These are phyloP conservation scores for Combretum micranthum DNA, from an alignment of 345 rosid species.

Conservation along the genomic window DNA sequence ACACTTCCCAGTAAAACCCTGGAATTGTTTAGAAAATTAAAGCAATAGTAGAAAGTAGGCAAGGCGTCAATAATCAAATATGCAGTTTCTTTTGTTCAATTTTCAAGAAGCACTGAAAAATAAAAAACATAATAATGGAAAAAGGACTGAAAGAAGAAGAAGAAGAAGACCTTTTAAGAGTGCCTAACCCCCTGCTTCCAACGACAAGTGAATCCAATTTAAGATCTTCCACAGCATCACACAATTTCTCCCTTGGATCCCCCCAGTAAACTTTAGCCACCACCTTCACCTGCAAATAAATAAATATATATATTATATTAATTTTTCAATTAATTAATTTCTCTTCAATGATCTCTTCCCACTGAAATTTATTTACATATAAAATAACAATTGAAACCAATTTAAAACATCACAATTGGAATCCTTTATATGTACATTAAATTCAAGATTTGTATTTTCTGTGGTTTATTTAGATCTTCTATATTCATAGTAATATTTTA, in stretches of 20 bases:
- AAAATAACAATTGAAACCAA: too few relatives aligned
- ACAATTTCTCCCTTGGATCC: constrained; percentile 48
- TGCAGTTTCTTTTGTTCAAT: not conserved
- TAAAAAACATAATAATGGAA: not conserved
- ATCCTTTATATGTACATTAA: too few relatives aligned
- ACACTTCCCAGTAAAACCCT: constrained; percentile 81
- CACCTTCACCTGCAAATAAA: constrained; percentile 32
- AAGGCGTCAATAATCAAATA: not conserved
- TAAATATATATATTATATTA: too few relatives aligned
- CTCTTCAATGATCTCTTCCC: too few relatives aligned
- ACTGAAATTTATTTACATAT: too few relatives aligned
- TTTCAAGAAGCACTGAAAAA: too few relatives aligned
- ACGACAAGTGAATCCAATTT: constrained; percentile 39
- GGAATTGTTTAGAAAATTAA: constrained; percentile 1
- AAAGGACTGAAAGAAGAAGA: not conserved
- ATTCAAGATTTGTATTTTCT: too few relatives aligned
- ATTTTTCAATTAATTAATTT: too few relatives aligned
- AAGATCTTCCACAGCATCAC: constrained; percentile 40
- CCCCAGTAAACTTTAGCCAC: constrained; percentile 58
- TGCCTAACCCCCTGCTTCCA: constrained; percentile 52
- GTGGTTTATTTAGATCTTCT: too few relatives aligned
- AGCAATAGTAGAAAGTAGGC: too few relatives aligned
- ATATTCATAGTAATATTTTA: too few relatives aligned
- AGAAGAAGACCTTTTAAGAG: constrained; percentile 31
- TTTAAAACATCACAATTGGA: too few relatives aligned